Conservation (phyloP, 73 alveolate species). For the Tetrahymena borealis region DNA sequence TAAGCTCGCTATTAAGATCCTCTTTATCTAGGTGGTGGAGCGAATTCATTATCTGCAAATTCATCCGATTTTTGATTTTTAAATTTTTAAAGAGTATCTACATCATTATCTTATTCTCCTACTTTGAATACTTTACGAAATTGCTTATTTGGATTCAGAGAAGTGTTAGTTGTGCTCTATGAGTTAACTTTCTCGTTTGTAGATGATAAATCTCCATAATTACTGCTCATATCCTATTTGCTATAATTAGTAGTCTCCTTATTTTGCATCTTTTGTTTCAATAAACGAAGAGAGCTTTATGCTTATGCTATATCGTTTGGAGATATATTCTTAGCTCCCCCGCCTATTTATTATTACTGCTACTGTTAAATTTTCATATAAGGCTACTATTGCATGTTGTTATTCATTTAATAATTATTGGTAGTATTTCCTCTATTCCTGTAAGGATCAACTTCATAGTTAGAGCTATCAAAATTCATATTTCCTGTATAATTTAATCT, state of each 20-base stretch:
- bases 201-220: background rate
- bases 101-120: background rate
- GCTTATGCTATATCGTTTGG: background rate
- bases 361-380: background rate
- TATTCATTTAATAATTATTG: background rate
- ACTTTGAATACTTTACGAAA: background rate
- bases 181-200: background rate
- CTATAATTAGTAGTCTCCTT: background rate
- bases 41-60: background rate
- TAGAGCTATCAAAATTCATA: background rate
- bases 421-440: background rate
- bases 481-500: background rate
- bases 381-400: background rate
- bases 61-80: background rate
- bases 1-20: background rate
- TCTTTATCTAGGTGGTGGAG: background rate
- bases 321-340: background rate
- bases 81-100: background rate
- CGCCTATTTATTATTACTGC: background rate
- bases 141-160: background rate
- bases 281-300: background rate
- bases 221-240: background rate
- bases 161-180: background rate
- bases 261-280: background rate
- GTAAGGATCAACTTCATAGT: background rate